These are phyloP conservation scores for Ascochyta koolunga DNA, from an alignment of 2,329 filamentous ascomycete species.

Conservation along the genomic window DNA sequence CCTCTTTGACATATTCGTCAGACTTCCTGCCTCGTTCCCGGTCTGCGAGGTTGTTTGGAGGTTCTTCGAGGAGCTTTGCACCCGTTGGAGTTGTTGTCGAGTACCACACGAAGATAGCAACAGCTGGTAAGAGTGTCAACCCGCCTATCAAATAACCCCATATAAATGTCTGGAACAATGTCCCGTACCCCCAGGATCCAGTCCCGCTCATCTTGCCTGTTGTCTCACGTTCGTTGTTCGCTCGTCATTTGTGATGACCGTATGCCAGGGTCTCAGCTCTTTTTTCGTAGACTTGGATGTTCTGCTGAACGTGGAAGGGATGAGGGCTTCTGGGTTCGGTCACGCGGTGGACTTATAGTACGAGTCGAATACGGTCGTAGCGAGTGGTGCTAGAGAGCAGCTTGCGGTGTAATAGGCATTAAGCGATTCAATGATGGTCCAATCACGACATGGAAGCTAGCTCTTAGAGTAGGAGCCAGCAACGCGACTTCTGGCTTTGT, in stretches of 20 bases:
- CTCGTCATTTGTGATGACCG: slow-evolving; percentile 21
- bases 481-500: background rate
- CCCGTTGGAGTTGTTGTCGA: slow-evolving; percentile 25
- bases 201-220: slow-evolving; percentile 31
- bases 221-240: slow-evolving; percentile 19
- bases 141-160: slow-evolving; percentile 36
- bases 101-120: slow-evolving; percentile 27
- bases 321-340: slow-evolving; percentile 5
- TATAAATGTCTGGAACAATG: slow-evolving; percentile 32
- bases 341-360: slow-evolving; percentile 10
- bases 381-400: slow-evolving; percentile 13
- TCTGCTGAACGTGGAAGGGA: background rate
- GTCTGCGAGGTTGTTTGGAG: slow-evolving; percentile 9
- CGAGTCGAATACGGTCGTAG: slow-evolving; percentile 21
- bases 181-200: slow-evolving; percentile 32
- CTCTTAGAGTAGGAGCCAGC: background rate
- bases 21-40: slow-evolving; percentile 18
- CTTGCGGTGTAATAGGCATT: slow-evolving; percentile 4
- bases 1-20: slow-evolving; percentile 17
- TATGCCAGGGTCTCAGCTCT: background rate
- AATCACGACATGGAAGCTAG: background rate
- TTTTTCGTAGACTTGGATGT: background rate
- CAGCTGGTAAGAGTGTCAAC: slow-evolving; percentile 28
- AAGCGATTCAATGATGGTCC: background rate
- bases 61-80: slow-evolving; percentile 9